Evolutionary conservation across 2,329 filamentous ascomycete species (phyloP).

Genomic region (Alternaria gaisen): DNA sequence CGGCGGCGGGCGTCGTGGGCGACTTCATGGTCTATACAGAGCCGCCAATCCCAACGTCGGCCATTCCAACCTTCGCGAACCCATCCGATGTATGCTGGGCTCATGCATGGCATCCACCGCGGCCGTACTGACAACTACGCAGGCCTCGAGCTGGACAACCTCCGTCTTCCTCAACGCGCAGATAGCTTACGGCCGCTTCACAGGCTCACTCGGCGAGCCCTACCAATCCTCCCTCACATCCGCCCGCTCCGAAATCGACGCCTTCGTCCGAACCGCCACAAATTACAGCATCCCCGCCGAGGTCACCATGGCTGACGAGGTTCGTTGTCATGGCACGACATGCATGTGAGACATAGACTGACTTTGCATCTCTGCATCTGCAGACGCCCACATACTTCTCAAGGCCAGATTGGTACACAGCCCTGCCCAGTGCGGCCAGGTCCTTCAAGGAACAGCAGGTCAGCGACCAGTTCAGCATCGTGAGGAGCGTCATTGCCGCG

Average conservation of each 20-base stretch:
- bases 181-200: slow-evolving; percentile 35
- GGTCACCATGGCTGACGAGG: slow-evolving; percentile 31
- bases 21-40: slow-evolving; percentile 47
- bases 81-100: slow-evolving; percentile 27
- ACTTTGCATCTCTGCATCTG: too few species aligned
- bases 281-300: slow-evolving; percentile 40
- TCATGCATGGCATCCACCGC: not conserved
- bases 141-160: slow-evolving; percentile 41
- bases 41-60: slow-evolving; percentile 39
- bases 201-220: slow-evolving; percentile 28
- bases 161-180: slow-evolving; percentile 39
- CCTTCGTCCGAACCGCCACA: slow-evolving; percentile 32
- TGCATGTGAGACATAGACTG: too few species aligned
- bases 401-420: slow-evolving; percentile 40
- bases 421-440: slow-evolving; percentile 37
- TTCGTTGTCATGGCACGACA: too few species aligned
- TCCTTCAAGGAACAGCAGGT: slow-evolving; percentile 46
- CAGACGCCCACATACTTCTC: slow-evolving; percentile 33
- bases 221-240: slow-evolving; percentile 40
- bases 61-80: slow-evolving; percentile 37
- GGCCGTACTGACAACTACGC: not conserved
- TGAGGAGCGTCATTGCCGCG: slow-evolving; percentile 32
- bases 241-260: slow-evolving; percentile 37
- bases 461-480: slow-evolving; percentile 40
- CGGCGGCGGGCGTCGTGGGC: slow-evolving; percentile 27